Conservation (phyloP, 2,329 filamentous ascomycete genomes). For the Colletotrichum orbiculare region DNA sequence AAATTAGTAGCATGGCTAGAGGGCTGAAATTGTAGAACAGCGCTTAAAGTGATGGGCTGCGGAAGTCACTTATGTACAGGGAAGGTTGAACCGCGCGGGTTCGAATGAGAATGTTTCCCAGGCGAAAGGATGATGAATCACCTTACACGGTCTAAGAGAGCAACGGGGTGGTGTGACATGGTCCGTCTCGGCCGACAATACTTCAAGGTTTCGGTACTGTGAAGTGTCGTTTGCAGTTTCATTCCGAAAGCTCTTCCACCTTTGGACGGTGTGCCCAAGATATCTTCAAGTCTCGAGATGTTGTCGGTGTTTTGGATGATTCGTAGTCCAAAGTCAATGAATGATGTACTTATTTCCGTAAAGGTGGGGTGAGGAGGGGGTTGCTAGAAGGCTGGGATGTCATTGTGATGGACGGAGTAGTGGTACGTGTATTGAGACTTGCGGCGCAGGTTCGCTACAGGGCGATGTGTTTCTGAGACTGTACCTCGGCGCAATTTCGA, state of each 20-base stretch:
- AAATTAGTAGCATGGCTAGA: no score
- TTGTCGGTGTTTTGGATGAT: background rate
- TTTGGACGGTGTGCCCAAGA: background rate
- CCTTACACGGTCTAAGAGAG: no score
- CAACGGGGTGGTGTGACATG: no score
- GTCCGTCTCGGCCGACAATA: no score
- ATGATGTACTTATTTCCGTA: slow-evolving; percentile 2
- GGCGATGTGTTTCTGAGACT: slow-evolving; percentile 2
- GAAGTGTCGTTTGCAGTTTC: no score
- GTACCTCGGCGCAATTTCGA: slow-evolving; percentile 10
- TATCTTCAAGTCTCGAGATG: background rate
- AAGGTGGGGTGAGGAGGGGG: slow-evolving; percentile 21
- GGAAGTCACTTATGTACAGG: background rate
- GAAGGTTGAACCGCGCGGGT: slow-evolving; percentile 5
- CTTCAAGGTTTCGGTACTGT: no score
- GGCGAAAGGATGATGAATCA: background rate
- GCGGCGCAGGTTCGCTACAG: slow-evolving; percentile 1
- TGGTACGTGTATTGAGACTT: slow-evolving; percentile 4
- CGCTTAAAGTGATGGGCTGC: slow-evolving; percentile 1
- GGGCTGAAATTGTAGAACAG: background rate
- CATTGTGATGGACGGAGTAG: slow-evolving; percentile 8
- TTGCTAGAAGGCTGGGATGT: slow-evolving; percentile 4
- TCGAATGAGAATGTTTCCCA: slow-evolving; percentile 2
- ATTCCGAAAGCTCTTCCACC: background rate
- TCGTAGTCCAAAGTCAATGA: slow-evolving; percentile 6